phyloP scores from a whole-genome alignment of 1,284 basidiomycete species.

The Jaminaea rosea region DNA sequence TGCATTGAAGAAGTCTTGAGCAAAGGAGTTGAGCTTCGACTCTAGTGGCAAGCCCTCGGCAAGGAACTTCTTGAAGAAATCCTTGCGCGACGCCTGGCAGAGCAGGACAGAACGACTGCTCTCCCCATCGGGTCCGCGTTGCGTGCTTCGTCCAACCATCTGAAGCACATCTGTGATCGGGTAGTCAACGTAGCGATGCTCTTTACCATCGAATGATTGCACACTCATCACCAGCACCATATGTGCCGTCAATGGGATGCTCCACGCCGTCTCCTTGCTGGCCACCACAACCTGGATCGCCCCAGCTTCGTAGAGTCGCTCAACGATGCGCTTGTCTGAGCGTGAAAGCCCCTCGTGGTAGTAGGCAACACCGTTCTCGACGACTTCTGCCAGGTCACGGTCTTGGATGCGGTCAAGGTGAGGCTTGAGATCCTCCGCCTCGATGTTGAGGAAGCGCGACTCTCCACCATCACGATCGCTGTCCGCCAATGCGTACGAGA shows the following conservation, averaged over 20 bases:
- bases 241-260: slow-evolving; percentile 79
- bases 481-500: slow-evolving; percentile 81
- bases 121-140: slow-evolving; percentile 69
- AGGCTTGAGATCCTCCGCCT: slow-evolving; percentile 69
- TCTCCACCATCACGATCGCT: slow-evolving; percentile 52
- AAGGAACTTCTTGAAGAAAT: slow-evolving; percentile 98
- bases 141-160: slow-evolving; percentile 93
- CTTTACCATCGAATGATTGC: slow-evolving; percentile 68
- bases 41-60: slow-evolving; percentile 96
- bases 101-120: slow-evolving; percentile 86
- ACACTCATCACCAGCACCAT: slow-evolving; percentile 99
- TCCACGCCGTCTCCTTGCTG: slow-evolving; percentile 93
- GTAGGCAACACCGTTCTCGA: slow-evolving; percentile 85
- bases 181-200: slow-evolving; percentile 81
- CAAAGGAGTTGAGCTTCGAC: slow-evolving; percentile 51
- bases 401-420: slow-evolving; percentile 81
- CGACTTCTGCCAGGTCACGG: slow-evolving; percentile 64
- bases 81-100: slow-evolving; percentile 88
- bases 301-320: slow-evolving; percentile 84
- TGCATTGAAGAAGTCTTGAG: slow-evolving; percentile 96
- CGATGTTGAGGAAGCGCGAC: slow-evolving; percentile 82
- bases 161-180: slow-evolving; percentile 94
- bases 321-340: slow-evolving; percentile 85
- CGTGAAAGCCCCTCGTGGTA: slow-evolving; percentile 89
- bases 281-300: slow-evolving; percentile 91